Evolutionary conservation across 176 grass and related monocot species (phyloP).

Genomic region (Musa beccarii): DNA sequence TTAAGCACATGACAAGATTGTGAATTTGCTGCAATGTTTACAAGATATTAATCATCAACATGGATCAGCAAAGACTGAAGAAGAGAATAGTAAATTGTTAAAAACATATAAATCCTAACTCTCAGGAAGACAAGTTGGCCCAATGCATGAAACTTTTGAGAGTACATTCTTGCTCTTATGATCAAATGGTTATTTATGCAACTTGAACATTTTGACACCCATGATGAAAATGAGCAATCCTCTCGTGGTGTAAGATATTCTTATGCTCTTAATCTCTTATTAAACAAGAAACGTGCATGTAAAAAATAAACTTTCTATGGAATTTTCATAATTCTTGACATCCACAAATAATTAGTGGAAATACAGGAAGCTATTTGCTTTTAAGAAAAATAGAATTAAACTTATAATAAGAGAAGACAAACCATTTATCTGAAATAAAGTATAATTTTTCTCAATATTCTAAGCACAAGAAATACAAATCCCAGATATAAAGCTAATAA

Average conservation of each 20-base stretch:
- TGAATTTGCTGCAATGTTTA: constrained; percentile 68
- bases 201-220: background rate
- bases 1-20: constrained; percentile 61
- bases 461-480: background rate
- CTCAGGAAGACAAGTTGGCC: background rate
- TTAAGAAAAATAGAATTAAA: background rate
- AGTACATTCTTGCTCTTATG: background rate
- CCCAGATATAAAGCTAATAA: too few relatives aligned
- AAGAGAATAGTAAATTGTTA: background rate
- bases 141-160: background rate
- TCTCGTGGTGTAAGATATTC: background rate
- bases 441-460: background rate
- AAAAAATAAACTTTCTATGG: background rate
- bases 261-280: background rate
- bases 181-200: background rate
- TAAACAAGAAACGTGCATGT: too few relatives aligned
- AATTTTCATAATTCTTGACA: background rate
- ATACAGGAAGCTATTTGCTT: background rate
- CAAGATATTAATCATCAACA: background rate
- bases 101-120: background rate
- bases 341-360: background rate
- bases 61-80: background rate
- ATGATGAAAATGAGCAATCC: background rate
- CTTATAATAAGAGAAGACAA: background rate
- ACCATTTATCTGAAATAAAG: background rate